phyloP scores from a whole-genome alignment of 306 rosid species.

The Dryas drummondii region DNA sequence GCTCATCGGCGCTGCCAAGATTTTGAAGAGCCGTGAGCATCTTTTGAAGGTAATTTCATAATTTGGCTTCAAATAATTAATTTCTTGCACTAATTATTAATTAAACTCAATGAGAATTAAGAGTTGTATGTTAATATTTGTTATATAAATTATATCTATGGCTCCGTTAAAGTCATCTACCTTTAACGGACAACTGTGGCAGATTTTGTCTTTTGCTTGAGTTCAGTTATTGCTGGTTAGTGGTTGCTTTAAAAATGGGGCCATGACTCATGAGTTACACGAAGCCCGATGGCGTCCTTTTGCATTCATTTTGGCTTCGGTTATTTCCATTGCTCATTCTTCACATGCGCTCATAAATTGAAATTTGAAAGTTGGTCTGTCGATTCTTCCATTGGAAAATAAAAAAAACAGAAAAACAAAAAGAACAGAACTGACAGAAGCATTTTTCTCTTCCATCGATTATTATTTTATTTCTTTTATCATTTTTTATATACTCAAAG shows the following conservation, averaged over 20 bases:
- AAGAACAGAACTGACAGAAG: not conserved
- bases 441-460: not conserved
- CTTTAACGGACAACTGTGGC: not conserved
- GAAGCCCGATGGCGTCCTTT: not conserved
- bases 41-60: slow-evolving; percentile 61
- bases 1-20: slow-evolving; percentile 94
- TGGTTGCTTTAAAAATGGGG: not conserved
- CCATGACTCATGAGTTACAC: not conserved
- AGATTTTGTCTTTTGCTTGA: slow-evolving; percentile 6
- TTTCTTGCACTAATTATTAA: not conserved
- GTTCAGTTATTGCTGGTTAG: not conserved
- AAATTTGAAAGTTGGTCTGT: not conserved
- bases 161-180: too few relatives aligned
- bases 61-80: not conserved
- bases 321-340: not conserved
- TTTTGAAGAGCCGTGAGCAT: slow-evolving; percentile 81
- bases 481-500: too few relatives aligned
- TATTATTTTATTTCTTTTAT: not conserved
- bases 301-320: not conserved
- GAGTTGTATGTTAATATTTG: too few relatives aligned
- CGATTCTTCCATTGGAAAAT: not conserved
- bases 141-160: too few relatives aligned
- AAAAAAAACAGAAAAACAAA: not conserved
- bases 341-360: not conserved
- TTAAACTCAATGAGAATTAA: too few relatives aligned